These are phyloP conservation scores for Schizosaccharomyces osmophilus DNA, from an alignment of 805 yeast genomes.

Conservation along the genomic window DNA sequence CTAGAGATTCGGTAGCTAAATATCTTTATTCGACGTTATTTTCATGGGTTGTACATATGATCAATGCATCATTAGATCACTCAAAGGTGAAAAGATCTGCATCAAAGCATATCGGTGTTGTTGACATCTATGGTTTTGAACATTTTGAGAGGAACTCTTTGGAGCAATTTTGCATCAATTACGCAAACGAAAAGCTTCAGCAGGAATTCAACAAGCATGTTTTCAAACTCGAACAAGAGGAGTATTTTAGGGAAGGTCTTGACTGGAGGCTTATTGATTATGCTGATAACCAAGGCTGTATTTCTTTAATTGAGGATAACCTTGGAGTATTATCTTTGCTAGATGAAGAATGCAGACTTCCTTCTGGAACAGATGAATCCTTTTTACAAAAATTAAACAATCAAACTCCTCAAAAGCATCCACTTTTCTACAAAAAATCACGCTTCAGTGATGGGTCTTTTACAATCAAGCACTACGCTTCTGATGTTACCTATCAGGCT, in stretches of 20 bases:
- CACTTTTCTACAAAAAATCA: slow-evolving; percentile 67
- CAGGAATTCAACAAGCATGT: slow-evolving; percentile 96
- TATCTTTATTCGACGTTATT: slow-evolving; percentile 77
- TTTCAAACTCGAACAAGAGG: slow-evolving; percentile 89
- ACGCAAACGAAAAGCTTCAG: slow-evolving; percentile 87
- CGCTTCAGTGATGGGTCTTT: slow-evolving; percentile 81
- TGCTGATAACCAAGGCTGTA: slow-evolving; percentile 91
- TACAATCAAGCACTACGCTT: slow-evolving; percentile 78
- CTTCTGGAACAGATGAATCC: slow-evolving; percentile 76
- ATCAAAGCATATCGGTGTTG: slow-evolving; percentile 69
- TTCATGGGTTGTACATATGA: slow-evolving; percentile 78
- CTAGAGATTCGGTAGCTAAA: slow-evolving; percentile 92
- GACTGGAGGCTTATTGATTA: slow-evolving; percentile 94
- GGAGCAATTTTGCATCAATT: slow-evolving; percentile 77
- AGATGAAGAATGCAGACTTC: slow-evolving; percentile 87
- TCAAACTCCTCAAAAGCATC: slow-evolving; percentile 40
- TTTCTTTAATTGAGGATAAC: slow-evolving; percentile 67
- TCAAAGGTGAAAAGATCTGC: slow-evolving; percentile 30
- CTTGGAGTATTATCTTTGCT: slow-evolving; percentile 67
- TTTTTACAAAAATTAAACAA: slow-evolving; percentile 81
- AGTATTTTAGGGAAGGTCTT: slow-evolving; percentile 71
- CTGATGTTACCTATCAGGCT: slow-evolving; percentile 73
- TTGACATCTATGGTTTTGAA: slow-evolving; percentile 94
- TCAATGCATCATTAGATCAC: slow-evolving; percentile 48
- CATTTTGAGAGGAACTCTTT: slow-evolving; percentile 84